These are phyloP conservation scores for Oxytropis ochrocephala DNA, from an alignment of 306 rosid genomes.

Conservation along the genomic window DNA sequence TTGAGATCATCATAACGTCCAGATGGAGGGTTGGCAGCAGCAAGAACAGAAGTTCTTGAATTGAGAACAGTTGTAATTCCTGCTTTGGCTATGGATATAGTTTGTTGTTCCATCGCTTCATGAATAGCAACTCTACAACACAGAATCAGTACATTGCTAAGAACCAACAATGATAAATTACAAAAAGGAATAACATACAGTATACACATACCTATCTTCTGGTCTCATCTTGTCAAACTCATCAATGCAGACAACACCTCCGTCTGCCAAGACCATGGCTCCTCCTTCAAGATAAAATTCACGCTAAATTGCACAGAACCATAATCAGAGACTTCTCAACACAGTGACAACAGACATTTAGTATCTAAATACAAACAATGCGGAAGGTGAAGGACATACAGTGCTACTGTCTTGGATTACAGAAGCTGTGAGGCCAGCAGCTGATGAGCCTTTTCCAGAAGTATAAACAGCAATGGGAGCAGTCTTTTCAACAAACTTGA, in stretches of 20 bases:
- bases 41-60: conserved; percentile 97
- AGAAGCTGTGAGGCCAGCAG: conserved; percentile 98
- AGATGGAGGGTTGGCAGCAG: conserved; percentile 99
- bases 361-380: not conserved
- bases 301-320: conserved; percentile 48
- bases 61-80: conserved; percentile 99
- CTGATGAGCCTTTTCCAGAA: conserved; percentile 98
- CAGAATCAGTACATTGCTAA: not conserved
- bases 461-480: conserved; percentile 97
- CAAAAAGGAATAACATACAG: not conserved
- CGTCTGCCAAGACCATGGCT: conserved; percentile 99
- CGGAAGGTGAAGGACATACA: conserved; percentile 44
- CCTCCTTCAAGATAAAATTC: conserved; percentile 99
- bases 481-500: conserved; percentile 96
- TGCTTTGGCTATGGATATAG: conserved; percentile 97
- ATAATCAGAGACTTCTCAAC: conserved; percentile 17
- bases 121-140: conserved; percentile 87
- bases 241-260: conserved; percentile 97
- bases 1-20: conserved; percentile 99
- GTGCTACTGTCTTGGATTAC: conserved; percentile 83
- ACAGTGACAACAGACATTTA: not conserved
- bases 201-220: conserved; percentile 76
- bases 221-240: conserved; percentile 99
- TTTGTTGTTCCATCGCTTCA: conserved; percentile 99
- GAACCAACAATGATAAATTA: not conserved